Evolutionary conservation across 805 yeast genomes (phyloP).

Genomic region (Suhomyces canberraensis): DNA sequence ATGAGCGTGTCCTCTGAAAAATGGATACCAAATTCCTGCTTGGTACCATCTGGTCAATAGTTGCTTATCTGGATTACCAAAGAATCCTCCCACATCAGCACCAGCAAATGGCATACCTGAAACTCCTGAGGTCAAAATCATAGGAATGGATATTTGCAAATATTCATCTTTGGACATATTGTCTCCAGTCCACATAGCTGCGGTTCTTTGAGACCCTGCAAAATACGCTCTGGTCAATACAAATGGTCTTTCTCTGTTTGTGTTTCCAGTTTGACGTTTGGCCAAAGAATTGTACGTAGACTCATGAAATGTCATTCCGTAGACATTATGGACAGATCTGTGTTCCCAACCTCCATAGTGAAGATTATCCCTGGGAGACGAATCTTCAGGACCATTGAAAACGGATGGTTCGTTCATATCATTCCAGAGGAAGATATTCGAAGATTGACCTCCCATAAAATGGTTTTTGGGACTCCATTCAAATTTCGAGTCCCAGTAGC

Average conservation of each 20-base stretch:
- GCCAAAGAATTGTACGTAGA: conserved; percentile 69
- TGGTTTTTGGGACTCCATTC: conserved; percentile 38
- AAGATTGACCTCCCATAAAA: conserved; percentile 43
- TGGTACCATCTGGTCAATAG: conserved; percentile 92
- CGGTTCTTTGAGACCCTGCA: conserved; percentile 87
- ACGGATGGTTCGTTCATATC: conserved; percentile 98
- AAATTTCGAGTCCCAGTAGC: conserved; percentile 59
- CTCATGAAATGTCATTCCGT: conserved; percentile 77
- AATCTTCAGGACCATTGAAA: conserved; percentile 91
- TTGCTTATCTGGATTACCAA: conserved; percentile 83
- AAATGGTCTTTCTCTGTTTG: conserved; percentile 69
- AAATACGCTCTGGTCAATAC: conserved; percentile 81
- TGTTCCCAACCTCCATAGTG: conserved; percentile 86
- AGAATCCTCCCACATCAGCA: conserved; percentile 96
- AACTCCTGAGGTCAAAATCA: conserved; percentile 76
- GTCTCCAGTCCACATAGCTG: conserved; percentile 98
- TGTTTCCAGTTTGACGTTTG: conserved; percentile 41
- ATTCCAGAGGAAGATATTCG: conserved; percentile 86
- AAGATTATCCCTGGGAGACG: conserved; percentile 76
- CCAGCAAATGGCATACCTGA: conserved; percentile 92
- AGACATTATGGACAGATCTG: conserved; percentile 84
- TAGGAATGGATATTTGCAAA: conserved; percentile 75
- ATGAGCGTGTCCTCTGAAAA: conserved; percentile 95
- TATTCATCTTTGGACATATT: conserved; percentile 93
- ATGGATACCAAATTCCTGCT: conserved; percentile 93